Conservation (phyloP, 1,284 basidiomycete genomes). For the Pascua sp. region DNA sequence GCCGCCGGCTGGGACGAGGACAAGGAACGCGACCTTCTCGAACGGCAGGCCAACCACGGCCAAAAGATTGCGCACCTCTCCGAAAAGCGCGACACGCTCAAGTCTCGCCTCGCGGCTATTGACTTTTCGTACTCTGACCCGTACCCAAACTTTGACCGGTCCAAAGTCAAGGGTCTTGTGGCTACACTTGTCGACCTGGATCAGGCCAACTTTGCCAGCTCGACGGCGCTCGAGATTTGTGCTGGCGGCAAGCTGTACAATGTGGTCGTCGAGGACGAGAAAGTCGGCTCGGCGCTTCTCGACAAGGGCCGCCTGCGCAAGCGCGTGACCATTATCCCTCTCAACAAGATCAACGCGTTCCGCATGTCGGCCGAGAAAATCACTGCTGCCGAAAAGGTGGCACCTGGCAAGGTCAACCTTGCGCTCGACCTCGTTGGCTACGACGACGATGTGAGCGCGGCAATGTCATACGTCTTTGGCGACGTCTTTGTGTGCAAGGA, state of each 20-base stretch:
- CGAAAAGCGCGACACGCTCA: slow-evolving; percentile 72
- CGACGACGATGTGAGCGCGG: slow-evolving; percentile 75
- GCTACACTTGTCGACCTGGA: slow-evolving; percentile 76
- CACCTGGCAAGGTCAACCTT: slow-evolving; percentile 75
- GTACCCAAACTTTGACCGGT: slow-evolving; percentile 74
- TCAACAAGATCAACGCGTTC: slow-evolving; percentile 82
- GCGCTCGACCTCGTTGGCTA: slow-evolving; percentile 86
- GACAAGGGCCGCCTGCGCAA: slow-evolving; percentile 75
- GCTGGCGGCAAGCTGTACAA: slow-evolving; percentile 92
- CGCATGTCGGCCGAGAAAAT: slow-evolving; percentile 70
- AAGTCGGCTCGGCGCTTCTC: slow-evolving; percentile 79
- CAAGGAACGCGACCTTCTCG: slow-evolving; percentile 66
- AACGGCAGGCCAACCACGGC: slow-evolving; percentile 59
- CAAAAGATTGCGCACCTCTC: slow-evolving; percentile 59
- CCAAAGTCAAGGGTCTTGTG: slow-evolving; percentile 89
- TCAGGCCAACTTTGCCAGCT: slow-evolving; percentile 66
- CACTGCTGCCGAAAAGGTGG: slow-evolving; percentile 67
- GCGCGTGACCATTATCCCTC: slow-evolving; percentile 88
- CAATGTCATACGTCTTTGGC: slow-evolving; percentile 93
- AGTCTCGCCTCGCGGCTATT: slow-evolving; percentile 65
- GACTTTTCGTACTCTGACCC: slow-evolving; percentile 84
- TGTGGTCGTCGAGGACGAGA: slow-evolving; percentile 87
- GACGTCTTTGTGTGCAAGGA: slow-evolving; percentile 90
- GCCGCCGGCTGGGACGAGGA: slow-evolving; percentile 75
- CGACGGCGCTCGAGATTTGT: slow-evolving; percentile 89